phyloP scores from a whole-genome alignment of 768 basidiomycete species.

The Auriscalpium microsporum region DNA sequence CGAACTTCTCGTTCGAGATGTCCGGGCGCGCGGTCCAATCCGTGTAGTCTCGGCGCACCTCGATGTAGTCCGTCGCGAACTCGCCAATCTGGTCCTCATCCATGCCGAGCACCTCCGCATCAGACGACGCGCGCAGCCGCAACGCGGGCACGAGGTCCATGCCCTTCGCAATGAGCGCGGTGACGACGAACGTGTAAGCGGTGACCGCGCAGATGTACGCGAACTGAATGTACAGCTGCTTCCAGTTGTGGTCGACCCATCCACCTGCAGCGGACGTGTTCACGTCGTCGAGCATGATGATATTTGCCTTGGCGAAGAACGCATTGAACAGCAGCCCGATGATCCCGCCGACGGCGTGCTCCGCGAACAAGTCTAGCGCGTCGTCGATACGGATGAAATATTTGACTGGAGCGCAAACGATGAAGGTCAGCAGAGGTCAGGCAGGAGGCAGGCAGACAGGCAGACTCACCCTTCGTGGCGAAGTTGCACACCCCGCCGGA shows the following conservation, averaged over 20 bases:
- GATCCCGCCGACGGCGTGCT: conserved; percentile 82
- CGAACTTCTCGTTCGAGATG: not conserved
- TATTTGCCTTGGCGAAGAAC: conserved; percentile 74
- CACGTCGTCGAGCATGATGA: conserved; percentile 76
- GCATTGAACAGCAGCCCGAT: conserved; percentile 76
- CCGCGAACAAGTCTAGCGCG: conserved; percentile 85
- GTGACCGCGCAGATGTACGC: conserved; percentile 81
- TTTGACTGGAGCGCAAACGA: conserved; percentile 44
- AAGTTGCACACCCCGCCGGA: conserved; percentile 72
- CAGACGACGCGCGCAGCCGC: conserved; percentile 56
- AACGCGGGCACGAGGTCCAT: conserved; percentile 85
- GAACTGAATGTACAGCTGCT: conserved; percentile 79
- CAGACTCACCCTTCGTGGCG: conserved; percentile 63
- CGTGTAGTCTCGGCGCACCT: conserved; percentile 57
- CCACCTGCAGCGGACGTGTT: conserved; percentile 60
- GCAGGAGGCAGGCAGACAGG: not conserved
- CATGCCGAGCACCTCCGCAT: conserved; percentile 72
- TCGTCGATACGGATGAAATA: conserved; percentile 70
- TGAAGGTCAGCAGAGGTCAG: conserved; percentile 6
- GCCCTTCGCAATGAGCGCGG: conserved; percentile 73
- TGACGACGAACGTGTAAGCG: conserved; percentile 67
- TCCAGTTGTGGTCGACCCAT: conserved; percentile 77
- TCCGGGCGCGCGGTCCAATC: conserved; percentile 39
- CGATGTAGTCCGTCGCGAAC: conserved; percentile 46
- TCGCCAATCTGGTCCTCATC: conserved; percentile 71